Evolutionary conservation across 2,329 filamentous ascomycete species (phyloP).

Genomic region (Paecilomyces sp.): DNA sequence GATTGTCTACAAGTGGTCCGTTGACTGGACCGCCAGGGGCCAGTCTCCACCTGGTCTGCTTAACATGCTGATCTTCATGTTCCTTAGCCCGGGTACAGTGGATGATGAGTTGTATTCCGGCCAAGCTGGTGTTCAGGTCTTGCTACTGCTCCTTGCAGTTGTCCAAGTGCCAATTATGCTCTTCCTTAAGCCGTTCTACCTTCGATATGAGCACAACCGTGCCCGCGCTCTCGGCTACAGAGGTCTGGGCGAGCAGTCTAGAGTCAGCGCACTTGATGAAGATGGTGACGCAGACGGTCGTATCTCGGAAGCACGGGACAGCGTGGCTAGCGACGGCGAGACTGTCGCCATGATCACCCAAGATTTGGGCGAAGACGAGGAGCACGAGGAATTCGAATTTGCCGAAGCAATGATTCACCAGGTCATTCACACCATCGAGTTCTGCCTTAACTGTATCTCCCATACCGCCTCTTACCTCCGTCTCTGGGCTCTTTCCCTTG

Average conservation of each 20-base stretch:
- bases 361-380: slow-evolving; percentile 66
- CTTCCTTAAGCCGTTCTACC: slow-evolving; percentile 92
- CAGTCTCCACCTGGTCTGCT: slow-evolving; percentile 74
- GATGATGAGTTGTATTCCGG: slow-evolving; percentile 66
- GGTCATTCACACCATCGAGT: slow-evolving; percentile 98
- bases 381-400: slow-evolving; percentile 96
- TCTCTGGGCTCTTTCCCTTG: slow-evolving; percentile 94
- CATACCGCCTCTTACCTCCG: slow-evolving; percentile 98
- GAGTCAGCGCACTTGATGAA: slow-evolving; percentile 82
- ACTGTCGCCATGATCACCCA: slow-evolving; percentile 84
- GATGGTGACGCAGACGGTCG: slow-evolving; percentile 67
- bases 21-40: slow-evolving; percentile 70
- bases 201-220: slow-evolving; percentile 87
- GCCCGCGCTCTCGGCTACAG: slow-evolving; percentile 84
- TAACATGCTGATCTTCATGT: slow-evolving; percentile 99
- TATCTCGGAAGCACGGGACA: slow-evolving; percentile 55
- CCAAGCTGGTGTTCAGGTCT: slow-evolving; percentile 67
- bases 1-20: slow-evolving; percentile 94
- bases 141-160: slow-evolving; percentile 75
- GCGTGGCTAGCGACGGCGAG: slow-evolving; percentile 68
- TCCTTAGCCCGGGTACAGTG: slow-evolving; percentile 72
- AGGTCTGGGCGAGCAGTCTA: slow-evolving; percentile 80
- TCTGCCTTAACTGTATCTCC: slow-evolving; percentile 97
- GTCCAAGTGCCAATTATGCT: slow-evolving; percentile 83
- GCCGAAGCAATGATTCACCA: slow-evolving; percentile 98